These are phyloP conservation scores for Gentiana dahurica DNA, from an alignment of 257 asterid genomes.

Conservation along the genomic window DNA sequence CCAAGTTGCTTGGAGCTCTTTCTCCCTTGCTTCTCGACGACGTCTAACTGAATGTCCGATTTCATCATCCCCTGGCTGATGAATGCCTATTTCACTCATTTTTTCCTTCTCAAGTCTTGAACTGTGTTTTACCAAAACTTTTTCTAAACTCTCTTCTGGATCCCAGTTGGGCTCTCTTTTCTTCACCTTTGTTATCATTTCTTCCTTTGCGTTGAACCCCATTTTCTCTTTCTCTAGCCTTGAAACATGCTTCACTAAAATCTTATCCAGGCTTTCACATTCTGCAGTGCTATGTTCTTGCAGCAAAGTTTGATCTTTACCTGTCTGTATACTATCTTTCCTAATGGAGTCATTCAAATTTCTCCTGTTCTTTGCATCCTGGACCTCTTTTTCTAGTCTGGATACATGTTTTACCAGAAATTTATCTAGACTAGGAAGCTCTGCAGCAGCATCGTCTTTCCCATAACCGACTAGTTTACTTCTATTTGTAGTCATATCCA, in stretches of 20 bases:
- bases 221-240: slow-evolving; percentile 64
- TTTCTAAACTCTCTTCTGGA: slow-evolving; percentile 51
- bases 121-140: slow-evolving; percentile 51
- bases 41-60: slow-evolving; percentile 25
- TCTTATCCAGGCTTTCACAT: slow-evolving; percentile 53
- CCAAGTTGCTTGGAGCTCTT: slow-evolving; percentile 75
- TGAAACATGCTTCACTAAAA: slow-evolving; percentile 72
- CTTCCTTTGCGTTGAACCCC: slow-evolving; percentile 31
- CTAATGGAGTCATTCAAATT: slow-evolving; percentile 8
- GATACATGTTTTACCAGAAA: slow-evolving; percentile 57
- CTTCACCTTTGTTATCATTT: slow-evolving; percentile 22
- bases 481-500: slow-evolving; percentile 14
- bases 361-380: slow-evolving; percentile 47
- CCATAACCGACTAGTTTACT: slow-evolving; percentile 12
- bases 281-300: slow-evolving; percentile 5
- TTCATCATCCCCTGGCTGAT: slow-evolving; percentile 17
- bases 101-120: slow-evolving; percentile 61
- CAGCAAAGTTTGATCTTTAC: neutral
- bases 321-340: neutral
- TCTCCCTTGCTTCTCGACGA: slow-evolving; percentile 64
- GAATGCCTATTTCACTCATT: slow-evolving; percentile 19
- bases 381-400: slow-evolving; percentile 72
- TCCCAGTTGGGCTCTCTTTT: slow-evolving; percentile 17
- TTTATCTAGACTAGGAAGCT: slow-evolving; percentile 63
- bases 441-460: slow-evolving; percentile 18